Base-by-base conservation (phyloP, 768 basidiomycete species). In the Lyophyllum shimeji region DNA sequence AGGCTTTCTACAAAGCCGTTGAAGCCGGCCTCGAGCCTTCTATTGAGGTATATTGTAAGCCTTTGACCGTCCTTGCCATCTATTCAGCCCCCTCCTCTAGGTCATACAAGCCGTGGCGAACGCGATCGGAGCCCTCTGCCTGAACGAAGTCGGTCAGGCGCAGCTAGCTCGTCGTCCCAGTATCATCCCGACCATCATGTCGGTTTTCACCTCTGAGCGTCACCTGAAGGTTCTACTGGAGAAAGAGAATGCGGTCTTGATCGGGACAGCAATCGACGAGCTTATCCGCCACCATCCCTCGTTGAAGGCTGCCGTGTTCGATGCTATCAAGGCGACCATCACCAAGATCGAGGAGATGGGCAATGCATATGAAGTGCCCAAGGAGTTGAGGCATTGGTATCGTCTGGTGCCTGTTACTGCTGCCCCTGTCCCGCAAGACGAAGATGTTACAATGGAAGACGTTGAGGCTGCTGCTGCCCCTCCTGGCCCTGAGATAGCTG, bases 221-320 rank as follows among this genome's bases (percentile, higher is more conserved):
- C 89, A 94, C 68, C 76, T 93, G 58, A 90, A 92, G 61, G 79
- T 92, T 24, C 77, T 97, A 17, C 84, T 89, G 46, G 97, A 98
- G 65, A 93, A 95, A 67, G 97, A 98, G 68, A 94, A 95, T 63
- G 89, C 93, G 3, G 86, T 90, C 20, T 74, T 93, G 50, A 85
- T 98, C 53, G 97, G 97, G 4, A 88, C 88, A 3, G 84, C 90
- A 21, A 82, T 98, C 21, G 97, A 99, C 63, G 97, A 99, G 67
- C 86, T 99, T 55, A 87, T 96, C 56, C 85, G 97, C 5, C 97
- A 99, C 65, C 97, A 99, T 69, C 97, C 97, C 2, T 78, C 82
- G 1, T 77, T 99, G 46, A 96, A 93, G 68, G 69, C 80, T 1
- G 71, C 87, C 21, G 86, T 98, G 15, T 90, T 96, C 59, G 84